phyloP scores from a whole-genome alignment of 2,329 filamentous ascomycete species.

The Aspergillus flavus region DNA sequence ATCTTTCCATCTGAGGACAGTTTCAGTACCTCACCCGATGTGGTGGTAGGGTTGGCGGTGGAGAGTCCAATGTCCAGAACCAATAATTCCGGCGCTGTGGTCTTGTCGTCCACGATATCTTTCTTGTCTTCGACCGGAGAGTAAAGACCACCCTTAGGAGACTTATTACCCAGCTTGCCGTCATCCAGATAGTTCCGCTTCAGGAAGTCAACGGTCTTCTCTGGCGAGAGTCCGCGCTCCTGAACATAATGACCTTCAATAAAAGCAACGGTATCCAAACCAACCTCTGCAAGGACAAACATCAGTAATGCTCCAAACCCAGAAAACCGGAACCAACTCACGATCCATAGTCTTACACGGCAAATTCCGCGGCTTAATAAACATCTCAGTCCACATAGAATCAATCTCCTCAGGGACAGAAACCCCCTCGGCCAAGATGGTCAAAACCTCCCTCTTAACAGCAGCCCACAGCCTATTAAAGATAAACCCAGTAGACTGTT shows the following conservation, averaged over 20 bases:
- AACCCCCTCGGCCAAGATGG: constrained; percentile 54
- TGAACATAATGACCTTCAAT: constrained; percentile 58
- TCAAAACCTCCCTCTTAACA: constrained; percentile 55
- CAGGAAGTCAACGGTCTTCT: constrained; percentile 50
- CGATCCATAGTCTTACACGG: constrained; percentile 52
- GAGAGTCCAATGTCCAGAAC: constrained; percentile 30
- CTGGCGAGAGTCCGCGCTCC: constrained; percentile 48
- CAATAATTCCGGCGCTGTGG: constrained; percentile 13
- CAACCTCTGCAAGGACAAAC: constrained; percentile 37
- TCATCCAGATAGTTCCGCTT: constrained; percentile 48
- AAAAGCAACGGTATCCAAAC: constrained; percentile 56
- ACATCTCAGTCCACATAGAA: constrained; percentile 47
- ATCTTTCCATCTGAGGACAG: constrained; percentile 21
- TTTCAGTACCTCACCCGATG: constrained; percentile 24
- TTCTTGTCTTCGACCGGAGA: not conserved
- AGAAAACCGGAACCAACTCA: constrained; percentile 14
- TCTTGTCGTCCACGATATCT: constrained; percentile 1
- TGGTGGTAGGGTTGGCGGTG: constrained; percentile 12
- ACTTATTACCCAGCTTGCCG: constrained; percentile 53
- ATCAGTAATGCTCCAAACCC: not conserved
- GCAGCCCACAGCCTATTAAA: constrained; percentile 61
- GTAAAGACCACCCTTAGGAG: constrained; percentile 44
- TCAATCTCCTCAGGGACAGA: constrained; percentile 53
- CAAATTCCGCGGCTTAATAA: constrained; percentile 31
- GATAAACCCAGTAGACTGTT: constrained; percentile 56